phyloP scores from a whole-genome alignment of 2,329 filamentous ascomycete genomes.

The Akanthomyces uredinophilus region DNA sequence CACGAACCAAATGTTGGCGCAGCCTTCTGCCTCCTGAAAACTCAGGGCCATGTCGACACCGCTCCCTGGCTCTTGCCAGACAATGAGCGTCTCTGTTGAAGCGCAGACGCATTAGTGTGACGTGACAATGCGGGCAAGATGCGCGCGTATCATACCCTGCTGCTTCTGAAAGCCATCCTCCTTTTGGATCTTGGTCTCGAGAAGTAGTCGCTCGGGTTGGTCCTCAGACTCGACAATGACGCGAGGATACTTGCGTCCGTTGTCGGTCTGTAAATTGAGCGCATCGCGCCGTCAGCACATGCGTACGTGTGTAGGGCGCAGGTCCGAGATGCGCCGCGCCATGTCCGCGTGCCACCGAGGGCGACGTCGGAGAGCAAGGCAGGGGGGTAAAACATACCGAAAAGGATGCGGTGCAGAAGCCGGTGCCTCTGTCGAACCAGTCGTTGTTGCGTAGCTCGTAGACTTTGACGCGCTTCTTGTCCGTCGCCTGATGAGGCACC shows the following conservation, averaged over 20 bases:
- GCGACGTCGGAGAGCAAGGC: conserved; percentile 3
- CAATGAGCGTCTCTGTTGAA: conserved; percentile 81
- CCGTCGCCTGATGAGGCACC: conserved; percentile 63
- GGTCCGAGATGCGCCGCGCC: conserved; percentile 12
- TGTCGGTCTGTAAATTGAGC: conserved; percentile 41
- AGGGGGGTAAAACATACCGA: conserved; percentile 51
- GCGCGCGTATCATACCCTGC: conserved; percentile 60
- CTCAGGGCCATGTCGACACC: conserved; percentile 95
- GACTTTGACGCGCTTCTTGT: conserved; percentile 86
- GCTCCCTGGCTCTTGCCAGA: conserved; percentile 85
- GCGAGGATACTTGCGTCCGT: conserved; percentile 71
- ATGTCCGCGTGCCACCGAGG: conserved; percentile 5
- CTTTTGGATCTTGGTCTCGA: conserved; percentile 86
- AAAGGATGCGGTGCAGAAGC: conserved; percentile 81
- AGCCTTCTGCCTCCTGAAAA: conserved; percentile 96
- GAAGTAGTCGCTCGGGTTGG: conserved; percentile 71
- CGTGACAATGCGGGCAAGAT: conserved; percentile 15
- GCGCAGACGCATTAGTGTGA: conserved; percentile 24
- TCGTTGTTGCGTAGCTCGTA: conserved; percentile 98
- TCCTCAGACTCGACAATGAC: conserved; percentile 94
- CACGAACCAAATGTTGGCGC: conserved; percentile 79
- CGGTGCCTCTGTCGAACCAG: conserved; percentile 97
- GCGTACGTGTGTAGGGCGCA: background rate
- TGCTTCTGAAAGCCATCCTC: conserved; percentile 98
- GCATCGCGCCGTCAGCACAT: conserved; percentile 24